These are phyloP conservation scores for Xylaria grammica DNA, from an alignment of 495 filamentous ascomycete species.

Conservation along the genomic window DNA sequence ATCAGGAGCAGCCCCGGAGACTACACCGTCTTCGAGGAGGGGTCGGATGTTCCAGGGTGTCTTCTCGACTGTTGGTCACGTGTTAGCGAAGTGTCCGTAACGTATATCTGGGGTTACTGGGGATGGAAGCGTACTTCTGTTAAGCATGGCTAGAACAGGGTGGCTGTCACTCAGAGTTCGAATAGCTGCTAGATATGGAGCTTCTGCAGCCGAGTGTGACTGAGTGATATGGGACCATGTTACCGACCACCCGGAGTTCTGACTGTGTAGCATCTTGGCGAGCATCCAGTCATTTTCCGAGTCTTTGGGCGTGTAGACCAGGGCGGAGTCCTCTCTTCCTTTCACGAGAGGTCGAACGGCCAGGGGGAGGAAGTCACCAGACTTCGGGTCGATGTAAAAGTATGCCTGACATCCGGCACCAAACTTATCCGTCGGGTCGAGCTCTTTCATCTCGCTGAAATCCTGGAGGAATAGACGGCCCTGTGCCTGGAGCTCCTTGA, in stretches of 20 bases:
- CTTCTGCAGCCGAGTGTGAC: constrained; percentile 41
- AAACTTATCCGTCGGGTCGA: constrained; percentile 31
- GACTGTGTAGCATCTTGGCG: constrained; percentile 46
- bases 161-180: constrained; percentile 40
- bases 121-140: constrained; percentile 31
- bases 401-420: constrained; percentile 42
- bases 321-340: constrained; percentile 30
- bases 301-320: constrained; percentile 47
- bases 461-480: constrained; percentile 43
- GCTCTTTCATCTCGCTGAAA: constrained; percentile 36
- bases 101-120: constrained; percentile 27
- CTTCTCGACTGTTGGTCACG: constrained; percentile 30
- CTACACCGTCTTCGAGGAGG: constrained; percentile 29
- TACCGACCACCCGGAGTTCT: constrained; percentile 40
- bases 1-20: constrained; percentile 23
- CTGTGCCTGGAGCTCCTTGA: constrained; percentile 27
- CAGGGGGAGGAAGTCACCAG: constrained; percentile 44
- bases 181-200: constrained; percentile 41
- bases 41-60: constrained; percentile 38
- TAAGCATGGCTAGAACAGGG: constrained; percentile 34
- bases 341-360: constrained; percentile 41
- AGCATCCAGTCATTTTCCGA: constrained; percentile 43
- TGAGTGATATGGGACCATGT: constrained; percentile 38
- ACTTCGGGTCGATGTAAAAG: constrained; percentile 38
- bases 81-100: constrained; percentile 30